Percentiles rank a stretch among this genome's conserved stretches.
These are phyloP conservation scores for Hericium erinaceus DNA, from an alignment of 768 basidiomycete species.

Conservation along the genomic window DNA sequence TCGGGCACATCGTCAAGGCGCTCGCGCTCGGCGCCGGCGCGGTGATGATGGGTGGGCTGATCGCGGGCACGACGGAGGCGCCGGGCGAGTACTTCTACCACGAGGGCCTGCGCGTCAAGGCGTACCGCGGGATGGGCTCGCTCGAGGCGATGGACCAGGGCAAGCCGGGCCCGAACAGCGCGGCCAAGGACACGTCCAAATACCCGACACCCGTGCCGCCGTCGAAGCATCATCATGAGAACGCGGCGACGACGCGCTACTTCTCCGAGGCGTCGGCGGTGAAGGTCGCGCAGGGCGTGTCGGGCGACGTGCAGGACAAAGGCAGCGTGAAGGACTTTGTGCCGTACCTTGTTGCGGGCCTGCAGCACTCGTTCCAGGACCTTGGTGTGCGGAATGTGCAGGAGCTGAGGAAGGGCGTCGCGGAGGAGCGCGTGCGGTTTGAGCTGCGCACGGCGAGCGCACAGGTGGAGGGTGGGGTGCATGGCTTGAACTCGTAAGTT, in stretches of 20 bases:
- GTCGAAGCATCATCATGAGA: constrained; percentile 47
- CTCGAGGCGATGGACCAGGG: constrained; percentile 84
- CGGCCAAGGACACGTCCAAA: constrained; percentile 26
- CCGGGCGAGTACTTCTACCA: constrained; percentile 99
- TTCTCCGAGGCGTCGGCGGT: constrained; percentile 88
- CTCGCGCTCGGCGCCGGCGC: constrained; percentile 88
- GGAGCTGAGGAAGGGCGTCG: constrained; percentile 60
- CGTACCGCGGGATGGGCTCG: constrained; percentile 93
- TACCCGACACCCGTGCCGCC: constrained; percentile 36
- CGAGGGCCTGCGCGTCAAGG: constrained; percentile 97
- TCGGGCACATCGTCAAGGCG: constrained; percentile 97
- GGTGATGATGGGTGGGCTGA: constrained; percentile 97
- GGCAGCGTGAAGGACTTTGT: constrained; percentile 90
- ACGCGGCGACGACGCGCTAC: constrained; percentile 93
- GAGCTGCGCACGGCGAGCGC: constrained; percentile 92
- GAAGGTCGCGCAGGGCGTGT: constrained; percentile 95
- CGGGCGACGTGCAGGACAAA: constrained; percentile 96
- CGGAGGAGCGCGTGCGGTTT: constrained; percentile 65
- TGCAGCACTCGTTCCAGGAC: constrained; percentile 95
- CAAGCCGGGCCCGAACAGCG: constrained; percentile 30
- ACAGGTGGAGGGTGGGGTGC: constrained; percentile 92
- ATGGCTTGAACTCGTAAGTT: constrained; percentile 89
- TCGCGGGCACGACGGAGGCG: constrained; percentile 94
- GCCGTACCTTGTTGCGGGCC: constrained; percentile 71
- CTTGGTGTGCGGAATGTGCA: constrained; percentile 65